Conservation (phyloP, 2,329 filamentous ascomycete genomes). For the Penicillium sp. region DNA sequence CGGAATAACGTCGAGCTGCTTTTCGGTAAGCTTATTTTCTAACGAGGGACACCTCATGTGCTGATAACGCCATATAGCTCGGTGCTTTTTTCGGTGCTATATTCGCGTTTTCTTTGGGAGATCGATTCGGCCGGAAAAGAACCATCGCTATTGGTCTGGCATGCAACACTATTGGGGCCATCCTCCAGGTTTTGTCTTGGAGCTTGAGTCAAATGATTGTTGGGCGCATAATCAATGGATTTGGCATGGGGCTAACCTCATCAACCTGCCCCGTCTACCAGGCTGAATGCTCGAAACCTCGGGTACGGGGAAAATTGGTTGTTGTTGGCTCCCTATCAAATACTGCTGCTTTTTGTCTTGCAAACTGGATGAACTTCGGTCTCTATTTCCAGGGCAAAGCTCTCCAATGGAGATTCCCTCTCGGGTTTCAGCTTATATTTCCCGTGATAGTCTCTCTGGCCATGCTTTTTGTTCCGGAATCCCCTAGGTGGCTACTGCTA, state of each 20-base stretch:
- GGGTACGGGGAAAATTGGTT: constrained; percentile 44
- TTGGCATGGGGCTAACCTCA: constrained; percentile 55
- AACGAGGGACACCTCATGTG: neutral
- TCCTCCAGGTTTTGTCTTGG: constrained; percentile 48
- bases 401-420: constrained; percentile 40
- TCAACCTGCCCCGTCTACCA: constrained; percentile 54
- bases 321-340: constrained; percentile 14
- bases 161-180: constrained; percentile 49
- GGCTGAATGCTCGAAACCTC: constrained; percentile 48
- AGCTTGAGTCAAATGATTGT: constrained; percentile 50
- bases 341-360: constrained; percentile 21
- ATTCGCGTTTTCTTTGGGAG: constrained; percentile 45
- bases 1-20: neutral
- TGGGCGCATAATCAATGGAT: constrained; percentile 50
- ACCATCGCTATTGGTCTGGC: constrained; percentile 47
- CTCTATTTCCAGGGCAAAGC: constrained; percentile 7
- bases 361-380: constrained; percentile 16
- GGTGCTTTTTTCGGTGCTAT: constrained; percentile 49
- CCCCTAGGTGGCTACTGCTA: constrained; percentile 36
- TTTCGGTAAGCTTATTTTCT: neutral
- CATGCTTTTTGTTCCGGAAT: constrained; percentile 42
- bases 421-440: constrained; percentile 40
- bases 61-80: neutral
- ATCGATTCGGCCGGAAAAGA: constrained; percentile 49
- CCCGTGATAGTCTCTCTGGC: constrained; percentile 41